phyloP scores from a whole-genome alignment of 352 stramenopile species.

The Globisporangium heterothallicum region DNA sequence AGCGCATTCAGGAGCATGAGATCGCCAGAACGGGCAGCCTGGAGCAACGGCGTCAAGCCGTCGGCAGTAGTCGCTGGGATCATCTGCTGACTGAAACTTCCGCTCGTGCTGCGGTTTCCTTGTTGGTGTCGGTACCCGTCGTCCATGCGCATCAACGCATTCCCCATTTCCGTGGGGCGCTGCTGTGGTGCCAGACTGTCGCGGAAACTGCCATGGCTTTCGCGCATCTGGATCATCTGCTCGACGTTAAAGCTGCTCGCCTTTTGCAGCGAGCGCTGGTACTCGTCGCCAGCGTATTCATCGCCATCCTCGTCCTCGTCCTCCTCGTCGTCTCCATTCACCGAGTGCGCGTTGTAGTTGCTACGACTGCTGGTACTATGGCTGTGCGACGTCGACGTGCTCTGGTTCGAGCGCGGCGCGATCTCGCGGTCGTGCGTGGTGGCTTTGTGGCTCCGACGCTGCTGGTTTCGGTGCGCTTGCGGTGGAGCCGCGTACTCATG shows the following conservation, averaged over 20 bases:
- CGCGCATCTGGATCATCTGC: constrained; percentile 49
- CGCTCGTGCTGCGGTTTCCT: constrained; percentile 19
- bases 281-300: constrained; percentile 14
- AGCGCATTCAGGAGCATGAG: constrained; percentile 64
- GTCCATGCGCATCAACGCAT: constrained; percentile 70
- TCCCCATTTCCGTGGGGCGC: constrained; percentile 56
- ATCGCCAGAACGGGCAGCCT: constrained; percentile 52
- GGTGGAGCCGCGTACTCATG: not conserved
- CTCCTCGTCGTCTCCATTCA: constrained; percentile 25
- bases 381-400: constrained; percentile 13
- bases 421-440: constrained; percentile 9
- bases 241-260: constrained; percentile 60
- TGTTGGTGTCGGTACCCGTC: constrained; percentile 41
- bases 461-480: constrained; percentile 5
- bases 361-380: constrained; percentile 21
- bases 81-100: constrained; percentile 17
- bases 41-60: constrained; percentile 63
- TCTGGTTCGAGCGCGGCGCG: constrained; percentile 8
- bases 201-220: constrained; percentile 34
- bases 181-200: constrained; percentile 35
- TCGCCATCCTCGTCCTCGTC: constrained; percentile 20
- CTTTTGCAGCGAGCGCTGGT: constrained; percentile 20
- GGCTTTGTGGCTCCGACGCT: constrained; percentile 9
- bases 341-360: constrained; percentile 23
- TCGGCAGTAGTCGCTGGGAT: constrained; percentile 23